phyloP scores from a whole-genome alignment of 352 stramenopile species.

The Globisporangium splendens region DNA sequence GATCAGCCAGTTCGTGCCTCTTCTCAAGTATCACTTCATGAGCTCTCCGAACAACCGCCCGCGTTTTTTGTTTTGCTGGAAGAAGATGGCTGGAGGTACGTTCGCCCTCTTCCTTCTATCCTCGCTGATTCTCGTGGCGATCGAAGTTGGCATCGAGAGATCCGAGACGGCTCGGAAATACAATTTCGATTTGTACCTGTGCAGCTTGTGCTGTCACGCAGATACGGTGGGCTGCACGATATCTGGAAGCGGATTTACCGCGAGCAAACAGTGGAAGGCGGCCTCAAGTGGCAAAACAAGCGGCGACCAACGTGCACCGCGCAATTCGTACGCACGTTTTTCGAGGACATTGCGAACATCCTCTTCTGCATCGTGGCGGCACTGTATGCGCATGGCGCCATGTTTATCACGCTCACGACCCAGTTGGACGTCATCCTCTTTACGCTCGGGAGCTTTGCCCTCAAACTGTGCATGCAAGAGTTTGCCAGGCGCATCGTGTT shows the following conservation, averaged over 20 bases:
- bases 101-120: background rate
- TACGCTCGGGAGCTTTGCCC: constrained; percentile 7
- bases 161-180: background rate
- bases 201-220: background rate
- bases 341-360: background rate
- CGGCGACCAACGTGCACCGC: background rate
- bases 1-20: constrained; percentile 1
- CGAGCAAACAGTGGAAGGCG: background rate
- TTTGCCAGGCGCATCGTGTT: constrained; percentile 7
- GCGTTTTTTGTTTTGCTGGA: constrained; percentile 4
- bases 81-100: constrained; percentile 4
- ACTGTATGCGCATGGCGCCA: constrained; percentile 9
- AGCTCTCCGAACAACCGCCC: background rate
- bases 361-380: background rate
- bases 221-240: background rate
- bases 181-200: background rate
- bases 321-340: constrained; percentile 1
- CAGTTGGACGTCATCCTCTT: constrained; percentile 5
- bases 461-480: constrained; percentile 21
- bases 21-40: background rate
- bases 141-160: background rate
- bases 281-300: background rate
- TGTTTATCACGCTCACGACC: background rate
- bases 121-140: background rate
- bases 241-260: background rate